Conservation (phyloP, 441 rosid species). For the Bocquillonia castaneifolia region DNA sequence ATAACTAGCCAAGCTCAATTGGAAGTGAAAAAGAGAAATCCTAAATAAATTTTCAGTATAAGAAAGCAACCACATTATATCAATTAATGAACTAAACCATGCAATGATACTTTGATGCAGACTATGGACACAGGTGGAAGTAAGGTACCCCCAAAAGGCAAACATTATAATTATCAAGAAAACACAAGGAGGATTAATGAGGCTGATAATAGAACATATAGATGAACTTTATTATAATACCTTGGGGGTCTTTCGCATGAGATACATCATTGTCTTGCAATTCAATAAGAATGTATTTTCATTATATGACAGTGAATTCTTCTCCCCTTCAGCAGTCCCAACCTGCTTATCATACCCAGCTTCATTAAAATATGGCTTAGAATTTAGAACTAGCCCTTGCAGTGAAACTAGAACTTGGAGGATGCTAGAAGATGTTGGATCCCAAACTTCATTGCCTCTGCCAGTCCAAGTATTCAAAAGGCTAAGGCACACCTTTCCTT, state of each 20-base stretch:
- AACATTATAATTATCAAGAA: not conserved
- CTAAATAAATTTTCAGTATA: not conserved
- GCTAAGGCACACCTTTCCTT: slow-evolving; percentile 97
- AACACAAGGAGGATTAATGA: not conserved
- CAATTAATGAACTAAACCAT: not conserved
- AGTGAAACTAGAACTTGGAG: slow-evolving; percentile 97
- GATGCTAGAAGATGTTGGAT: slow-evolving; percentile 86
- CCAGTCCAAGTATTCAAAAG: slow-evolving; percentile 98
- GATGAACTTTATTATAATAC: slow-evolving; percentile 32
- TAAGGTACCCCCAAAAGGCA: not conserved
- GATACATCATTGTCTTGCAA: slow-evolving; percentile 94
- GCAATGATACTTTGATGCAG: not conserved
- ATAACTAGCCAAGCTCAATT: not conserved
- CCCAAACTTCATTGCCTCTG: slow-evolving; percentile 96
- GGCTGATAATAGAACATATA: not conserved
- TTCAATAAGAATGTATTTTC: slow-evolving; percentile 85
- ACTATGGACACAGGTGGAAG: not conserved
- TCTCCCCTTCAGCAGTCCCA: slow-evolving; percentile 98
- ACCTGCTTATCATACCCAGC: slow-evolving; percentile 96
- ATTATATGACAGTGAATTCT: slow-evolving; percentile 86
- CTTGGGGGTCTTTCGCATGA: slow-evolving; percentile 87
- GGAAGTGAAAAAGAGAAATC: not conserved
- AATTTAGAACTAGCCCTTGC: slow-evolving; percentile 89
- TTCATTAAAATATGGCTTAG: slow-evolving; percentile 96
- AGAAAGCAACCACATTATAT: not conserved